A percentile compares a stretch with the other conserved stretches of the same genome.
Conservation (phyloP, 2,329 filamentous ascomycete species). For the Pleomassaria siparia region DNA sequence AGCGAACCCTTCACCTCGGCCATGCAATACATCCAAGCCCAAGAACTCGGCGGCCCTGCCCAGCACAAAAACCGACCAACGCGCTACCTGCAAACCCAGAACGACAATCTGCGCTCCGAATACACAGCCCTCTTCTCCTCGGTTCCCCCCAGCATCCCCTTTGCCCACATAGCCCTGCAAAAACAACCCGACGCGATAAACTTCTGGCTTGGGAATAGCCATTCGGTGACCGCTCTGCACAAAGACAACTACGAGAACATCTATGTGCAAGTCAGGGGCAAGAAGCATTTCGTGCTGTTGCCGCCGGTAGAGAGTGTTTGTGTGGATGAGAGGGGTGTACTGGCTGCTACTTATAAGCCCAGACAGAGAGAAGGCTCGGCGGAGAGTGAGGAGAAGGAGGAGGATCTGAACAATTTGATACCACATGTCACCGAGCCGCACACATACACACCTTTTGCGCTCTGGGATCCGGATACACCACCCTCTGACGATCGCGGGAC, state of each 20-base stretch:
- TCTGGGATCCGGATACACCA: slow-evolving; percentile 68
- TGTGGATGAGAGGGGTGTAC: slow-evolving; percentile 64
- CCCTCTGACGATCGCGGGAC: slow-evolving; percentile 47
- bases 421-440: slow-evolving; percentile 35
- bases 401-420: slow-evolving; percentile 21
- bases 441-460: slow-evolving; percentile 65
- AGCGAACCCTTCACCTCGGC: slow-evolving; percentile 64
- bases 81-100: slow-evolving; percentile 76
- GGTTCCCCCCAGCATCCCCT: slow-evolving; percentile 66
- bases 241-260: slow-evolving; percentile 86
- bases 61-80: slow-evolving; percentile 12
- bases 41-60: slow-evolving; percentile 47
- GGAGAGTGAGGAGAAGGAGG: neutral
- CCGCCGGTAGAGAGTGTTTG: slow-evolving; percentile 71
- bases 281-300: slow-evolving; percentile 74
- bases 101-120: slow-evolving; percentile 77
- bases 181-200: slow-evolving; percentile 77
- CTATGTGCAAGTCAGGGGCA: slow-evolving; percentile 73
- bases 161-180: slow-evolving; percentile 70
- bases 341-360: slow-evolving; percentile 59
- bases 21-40: slow-evolving; percentile 60
- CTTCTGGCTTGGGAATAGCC: slow-evolving; percentile 75
- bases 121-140: slow-evolving; percentile 65
- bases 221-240: slow-evolving; percentile 71
- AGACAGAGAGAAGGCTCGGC: too few relatives aligned